These are phyloP conservation scores for Melastoma malabathricum DNA, from an alignment of 345 rosid species.

Conservation along the genomic window DNA sequence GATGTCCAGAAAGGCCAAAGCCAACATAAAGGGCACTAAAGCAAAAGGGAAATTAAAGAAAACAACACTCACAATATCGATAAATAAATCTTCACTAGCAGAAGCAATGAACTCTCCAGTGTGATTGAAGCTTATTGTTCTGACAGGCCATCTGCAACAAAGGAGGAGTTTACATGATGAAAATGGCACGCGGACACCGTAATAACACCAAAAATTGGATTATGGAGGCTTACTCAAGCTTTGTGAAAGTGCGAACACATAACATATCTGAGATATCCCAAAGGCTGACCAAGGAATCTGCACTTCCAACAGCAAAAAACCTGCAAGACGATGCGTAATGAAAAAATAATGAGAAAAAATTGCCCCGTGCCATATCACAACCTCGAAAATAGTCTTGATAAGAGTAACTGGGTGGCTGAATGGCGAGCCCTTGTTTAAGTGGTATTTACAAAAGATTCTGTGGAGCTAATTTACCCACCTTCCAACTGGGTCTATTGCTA, in stretches of 20 bases:
- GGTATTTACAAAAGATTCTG: too few relatives aligned
- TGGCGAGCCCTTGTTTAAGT: too few relatives aligned
- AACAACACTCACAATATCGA: slow-evolving; percentile 47
- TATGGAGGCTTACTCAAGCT: slow-evolving; percentile 61
- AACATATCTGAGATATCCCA: slow-evolving; percentile 97
- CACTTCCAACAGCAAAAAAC: slow-evolving; percentile 98
- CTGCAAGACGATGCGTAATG: slow-evolving; percentile 18
- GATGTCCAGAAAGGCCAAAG: too few relatives aligned
- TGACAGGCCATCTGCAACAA: slow-evolving; percentile 70
- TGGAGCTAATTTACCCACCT: slow-evolving; percentile 27
- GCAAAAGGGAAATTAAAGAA: not conserved
- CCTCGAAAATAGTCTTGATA: too few relatives aligned
- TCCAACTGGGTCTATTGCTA: slow-evolving; percentile 92
- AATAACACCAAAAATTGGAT: not conserved
- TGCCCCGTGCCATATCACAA: not conserved
- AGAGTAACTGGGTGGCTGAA: too few relatives aligned
- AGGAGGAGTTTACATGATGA: not conserved
- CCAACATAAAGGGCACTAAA: not conserved
- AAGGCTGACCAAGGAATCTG: slow-evolving; percentile 96
- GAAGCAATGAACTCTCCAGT: slow-evolving; percentile 85
- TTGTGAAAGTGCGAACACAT: slow-evolving; percentile 73
- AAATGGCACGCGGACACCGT: not conserved
- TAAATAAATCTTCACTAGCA: slow-evolving; percentile 87
- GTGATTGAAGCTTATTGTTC: slow-evolving; percentile 83
- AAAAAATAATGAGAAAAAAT: not conserved